Evolutionary conservation across 495 filamentous ascomycete genomes (phyloP).

Genomic region (Xylaria grammica): DNA sequence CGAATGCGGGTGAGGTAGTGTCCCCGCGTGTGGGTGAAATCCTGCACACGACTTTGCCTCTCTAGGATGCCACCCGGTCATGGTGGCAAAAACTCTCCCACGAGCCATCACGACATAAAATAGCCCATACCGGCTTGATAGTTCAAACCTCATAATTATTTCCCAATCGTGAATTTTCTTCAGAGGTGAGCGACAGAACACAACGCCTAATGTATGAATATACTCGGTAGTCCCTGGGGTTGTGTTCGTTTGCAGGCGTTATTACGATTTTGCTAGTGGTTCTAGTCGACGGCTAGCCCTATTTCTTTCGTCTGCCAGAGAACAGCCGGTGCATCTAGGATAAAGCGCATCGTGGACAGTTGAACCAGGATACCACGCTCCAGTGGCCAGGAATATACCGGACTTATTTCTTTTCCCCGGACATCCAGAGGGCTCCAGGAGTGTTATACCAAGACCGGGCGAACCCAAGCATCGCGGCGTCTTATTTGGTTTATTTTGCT

Average conservation of each 20-base stretch:
- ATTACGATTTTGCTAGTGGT: constrained; percentile 20
- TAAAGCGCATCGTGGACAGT: constrained; percentile 19
- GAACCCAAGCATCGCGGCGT: constrained; percentile 18
- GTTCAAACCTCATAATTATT: background rate
- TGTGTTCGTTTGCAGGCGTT: constrained; percentile 16
- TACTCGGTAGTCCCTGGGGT: constrained; percentile 6
- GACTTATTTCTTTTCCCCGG: constrained; percentile 21
- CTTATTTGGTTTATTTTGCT: constrained; percentile 16
- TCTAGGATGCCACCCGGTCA: constrained; percentile 19
- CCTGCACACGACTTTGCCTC: constrained; percentile 18
- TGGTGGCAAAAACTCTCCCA: constrained; percentile 13
- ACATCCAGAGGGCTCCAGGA: constrained; percentile 19
- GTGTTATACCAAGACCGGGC: constrained; percentile 13
- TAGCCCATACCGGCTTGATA: constrained; percentile 13
- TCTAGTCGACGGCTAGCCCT: constrained; percentile 17
- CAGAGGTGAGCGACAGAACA: constrained; percentile 22
- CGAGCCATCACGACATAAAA: constrained; percentile 25
- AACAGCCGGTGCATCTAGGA: constrained; percentile 15
- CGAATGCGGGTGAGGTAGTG: constrained; percentile 14
- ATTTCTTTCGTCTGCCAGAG: constrained; percentile 20
- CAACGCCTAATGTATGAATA: constrained; percentile 13
- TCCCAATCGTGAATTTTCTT: constrained; percentile 9
- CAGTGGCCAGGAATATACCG: constrained; percentile 21
- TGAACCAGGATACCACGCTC: constrained; percentile 16
- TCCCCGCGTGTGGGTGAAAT: constrained; percentile 17